phyloP scores from a whole-genome alignment of 78 protist genomes.

The Isochrysis galbana region DNA sequence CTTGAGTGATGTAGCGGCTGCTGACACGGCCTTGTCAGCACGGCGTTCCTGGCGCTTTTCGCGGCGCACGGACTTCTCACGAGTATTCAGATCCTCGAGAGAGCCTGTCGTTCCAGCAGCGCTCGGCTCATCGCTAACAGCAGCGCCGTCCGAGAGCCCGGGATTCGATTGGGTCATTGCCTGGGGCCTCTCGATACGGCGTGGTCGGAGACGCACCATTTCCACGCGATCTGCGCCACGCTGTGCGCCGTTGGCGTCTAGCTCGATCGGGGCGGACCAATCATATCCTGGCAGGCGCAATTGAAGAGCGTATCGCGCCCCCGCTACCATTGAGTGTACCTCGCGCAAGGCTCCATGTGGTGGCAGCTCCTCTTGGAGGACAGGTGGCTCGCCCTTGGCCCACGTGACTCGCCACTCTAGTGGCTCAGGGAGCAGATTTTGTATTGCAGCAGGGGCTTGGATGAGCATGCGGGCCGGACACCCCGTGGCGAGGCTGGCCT shows the following conservation, averaged over 20 bases:
- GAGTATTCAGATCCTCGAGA: not conserved
- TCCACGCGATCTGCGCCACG: not conserved
- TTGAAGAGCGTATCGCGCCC: not conserved
- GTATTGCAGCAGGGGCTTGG: not conserved
- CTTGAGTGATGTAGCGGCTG: not conserved
- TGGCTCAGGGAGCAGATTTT: not conserved
- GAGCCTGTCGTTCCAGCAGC: not conserved
- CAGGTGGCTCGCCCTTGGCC: not conserved
- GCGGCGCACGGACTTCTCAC: too few species aligned
- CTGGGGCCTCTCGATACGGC: not conserved
- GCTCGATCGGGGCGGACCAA: not conserved
- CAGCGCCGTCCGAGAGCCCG: not conserved
- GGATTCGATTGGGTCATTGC: too few species aligned
- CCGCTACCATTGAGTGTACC: not conserved
- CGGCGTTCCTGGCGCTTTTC: not conserved
- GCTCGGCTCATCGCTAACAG: not conserved
- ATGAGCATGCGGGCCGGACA: not conserved
- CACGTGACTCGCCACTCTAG: not conserved
- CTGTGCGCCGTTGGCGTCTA: not conserved
- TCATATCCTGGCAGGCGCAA: conserved; percentile 11
- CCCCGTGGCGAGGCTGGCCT: not conserved
- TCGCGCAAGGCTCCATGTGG: not conserved
- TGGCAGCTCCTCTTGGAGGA: not conserved
- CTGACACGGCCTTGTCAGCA: not conserved
- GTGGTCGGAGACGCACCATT: not conserved